Conservation (phyloP, 805 yeast species). For the Metschnikowia shivogae region DNA sequence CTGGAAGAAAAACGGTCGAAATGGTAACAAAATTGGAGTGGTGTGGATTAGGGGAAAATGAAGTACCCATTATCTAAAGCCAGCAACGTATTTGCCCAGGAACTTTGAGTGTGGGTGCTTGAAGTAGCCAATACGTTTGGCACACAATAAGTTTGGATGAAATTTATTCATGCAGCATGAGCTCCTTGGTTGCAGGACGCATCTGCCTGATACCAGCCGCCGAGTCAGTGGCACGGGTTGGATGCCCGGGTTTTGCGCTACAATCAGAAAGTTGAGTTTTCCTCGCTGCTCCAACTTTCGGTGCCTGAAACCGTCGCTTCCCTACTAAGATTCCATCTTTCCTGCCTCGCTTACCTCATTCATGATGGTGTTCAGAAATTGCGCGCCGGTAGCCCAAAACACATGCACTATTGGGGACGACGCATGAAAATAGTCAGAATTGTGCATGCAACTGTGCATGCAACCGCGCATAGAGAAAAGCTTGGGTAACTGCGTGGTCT, state of each 20-base stretch:
- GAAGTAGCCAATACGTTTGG: slow-evolving; percentile 3
- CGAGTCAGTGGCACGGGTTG: neutral
- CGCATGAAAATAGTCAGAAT: slow-evolving; percentile 1
- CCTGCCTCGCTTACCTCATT: neutral
- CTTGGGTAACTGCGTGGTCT: neutral
- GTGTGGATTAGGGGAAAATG: neutral
- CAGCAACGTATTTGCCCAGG: neutral
- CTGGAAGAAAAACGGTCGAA: neutral
- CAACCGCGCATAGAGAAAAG: slow-evolving; percentile 1
- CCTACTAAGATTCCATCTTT: no score
- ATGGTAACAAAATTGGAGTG: neutral
- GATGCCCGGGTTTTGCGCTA: no score
- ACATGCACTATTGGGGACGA: neutral
- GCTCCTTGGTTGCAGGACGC: slow-evolving; percentile 5
- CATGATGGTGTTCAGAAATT: slow-evolving; percentile 1
- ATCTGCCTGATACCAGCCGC: neutral
- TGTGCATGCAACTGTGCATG: slow-evolving; percentile 4
- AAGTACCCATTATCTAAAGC: slow-evolving; percentile 1
- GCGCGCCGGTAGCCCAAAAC: slow-evolving; percentile 4
- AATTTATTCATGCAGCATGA: slow-evolving; percentile 6
- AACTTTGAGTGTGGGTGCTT: slow-evolving; percentile 2
- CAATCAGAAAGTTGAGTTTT: no score
- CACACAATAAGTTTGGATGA: slow-evolving; percentile 4
- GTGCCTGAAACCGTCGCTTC: no score
- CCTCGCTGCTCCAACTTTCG: no score